Conservation (phyloP, 306 rosid genomes). For the Cicer bijugum region DNA sequence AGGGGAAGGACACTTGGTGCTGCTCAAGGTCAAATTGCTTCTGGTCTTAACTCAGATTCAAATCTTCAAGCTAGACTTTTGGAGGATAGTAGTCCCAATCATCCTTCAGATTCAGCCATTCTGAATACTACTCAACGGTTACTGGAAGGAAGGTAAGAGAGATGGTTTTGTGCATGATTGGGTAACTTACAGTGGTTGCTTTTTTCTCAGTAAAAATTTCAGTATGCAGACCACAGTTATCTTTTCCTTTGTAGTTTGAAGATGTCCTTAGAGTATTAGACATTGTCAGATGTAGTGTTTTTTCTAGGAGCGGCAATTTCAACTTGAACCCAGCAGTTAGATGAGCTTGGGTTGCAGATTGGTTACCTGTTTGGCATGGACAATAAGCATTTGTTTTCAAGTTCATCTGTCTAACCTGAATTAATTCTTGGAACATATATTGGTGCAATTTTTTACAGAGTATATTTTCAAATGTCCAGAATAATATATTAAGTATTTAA, state of each 20-base stretch:
- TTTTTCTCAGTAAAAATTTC: slow-evolving; percentile 29
- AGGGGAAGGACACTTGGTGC: slow-evolving; percentile 77
- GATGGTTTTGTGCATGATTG: slow-evolving; percentile 41
- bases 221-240: slow-evolving; percentile 10
- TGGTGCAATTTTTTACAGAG: background rate
- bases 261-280: slow-evolving; percentile 24
- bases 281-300: slow-evolving; percentile 16
- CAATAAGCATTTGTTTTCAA: background rate
- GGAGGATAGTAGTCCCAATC: slow-evolving; percentile 60
- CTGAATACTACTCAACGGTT: slow-evolving; percentile 55
- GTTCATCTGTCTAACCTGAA: slow-evolving; percentile 14
- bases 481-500: background rate
- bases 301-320: slow-evolving; percentile 16
- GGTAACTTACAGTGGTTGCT: slow-evolving; percentile 28
- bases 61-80: slow-evolving; percentile 86
- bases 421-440: slow-evolving; percentile 16
- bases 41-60: slow-evolving; percentile 65
- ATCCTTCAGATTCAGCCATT: slow-evolving; percentile 49
- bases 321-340: slow-evolving; percentile 4
- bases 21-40: slow-evolving; percentile 57
- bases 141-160: slow-evolving; percentile 72
- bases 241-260: slow-evolving; percentile 30
- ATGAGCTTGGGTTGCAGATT: slow-evolving; percentile 22
- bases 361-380: slow-evolving; percentile 29
- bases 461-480: slow-evolving; percentile 2